Evolutionary conservation across 306 rosid genomes (phyloP).

Genomic region (Trifolium fragiferum): DNA sequence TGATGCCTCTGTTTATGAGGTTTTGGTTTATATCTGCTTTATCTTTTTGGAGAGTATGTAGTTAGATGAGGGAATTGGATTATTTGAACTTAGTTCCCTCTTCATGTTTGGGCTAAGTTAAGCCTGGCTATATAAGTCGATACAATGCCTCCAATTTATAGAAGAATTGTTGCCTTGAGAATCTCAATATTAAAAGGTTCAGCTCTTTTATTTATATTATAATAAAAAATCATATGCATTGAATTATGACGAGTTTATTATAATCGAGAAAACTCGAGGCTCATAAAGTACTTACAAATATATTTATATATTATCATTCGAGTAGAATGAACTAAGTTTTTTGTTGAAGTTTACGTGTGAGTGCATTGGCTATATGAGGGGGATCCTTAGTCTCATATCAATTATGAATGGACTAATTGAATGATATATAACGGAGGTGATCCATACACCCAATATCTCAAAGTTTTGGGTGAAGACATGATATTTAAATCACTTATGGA

Average conservation of each 20-base stretch:
- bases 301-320: background rate
- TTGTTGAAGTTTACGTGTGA: no score
- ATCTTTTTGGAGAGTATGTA: background rate
- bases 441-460: no score
- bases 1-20: slow-evolving; percentile 16
- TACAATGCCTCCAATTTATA: slow-evolving; percentile 57
- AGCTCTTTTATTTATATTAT: background rate
- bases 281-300: background rate
- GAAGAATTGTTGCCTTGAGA: slow-evolving; percentile 23
- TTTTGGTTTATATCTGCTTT: slow-evolving; percentile 1
- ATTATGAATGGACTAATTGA: background rate
- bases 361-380: no score
- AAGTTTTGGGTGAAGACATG: background rate
- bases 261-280: background rate
- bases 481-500: no score
- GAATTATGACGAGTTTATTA: background rate
- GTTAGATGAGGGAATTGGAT: slow-evolving; percentile 10
- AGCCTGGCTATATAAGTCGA: slow-evolving; percentile 32
- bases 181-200: slow-evolving; percentile 24
- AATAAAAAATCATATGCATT: background rate
- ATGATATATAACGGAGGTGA: no score
- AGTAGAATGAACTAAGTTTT: no score
- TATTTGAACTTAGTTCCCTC: slow-evolving; percentile 21
- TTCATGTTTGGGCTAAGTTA: slow-evolving; percentile 17
- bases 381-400: no score